Percentiles rank a stretch among this genome's conserved stretches.
Conservation (phyloP, 2,329 filamentous ascomycete species). For the Chaetomium globosum region DNA sequence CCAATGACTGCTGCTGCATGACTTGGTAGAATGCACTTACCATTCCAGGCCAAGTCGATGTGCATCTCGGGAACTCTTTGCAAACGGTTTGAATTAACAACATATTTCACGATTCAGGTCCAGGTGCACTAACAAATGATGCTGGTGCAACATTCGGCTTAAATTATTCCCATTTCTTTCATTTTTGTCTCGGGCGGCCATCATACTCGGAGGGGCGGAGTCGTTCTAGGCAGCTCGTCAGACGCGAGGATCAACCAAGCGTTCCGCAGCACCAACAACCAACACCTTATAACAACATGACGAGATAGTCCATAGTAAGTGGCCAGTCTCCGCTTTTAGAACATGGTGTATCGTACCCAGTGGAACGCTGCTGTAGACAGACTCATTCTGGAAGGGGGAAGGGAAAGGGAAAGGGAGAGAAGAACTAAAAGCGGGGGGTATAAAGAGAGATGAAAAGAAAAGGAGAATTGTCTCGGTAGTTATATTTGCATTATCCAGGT, state of each 20-base stretch:
- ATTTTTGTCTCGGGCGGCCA: not conserved
- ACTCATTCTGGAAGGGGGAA: not conserved
- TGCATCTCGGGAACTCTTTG: too few species aligned
- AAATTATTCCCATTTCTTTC: not conserved
- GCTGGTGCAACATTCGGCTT: not conserved
- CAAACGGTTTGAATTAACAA: not conserved
- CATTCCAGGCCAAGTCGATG: not conserved
- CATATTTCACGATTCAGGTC: not conserved
- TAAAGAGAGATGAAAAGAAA: not conserved
- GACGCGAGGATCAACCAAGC: not conserved
- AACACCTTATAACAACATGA: not conserved
- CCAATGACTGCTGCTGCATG: not conserved
- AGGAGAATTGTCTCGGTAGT: not conserved
- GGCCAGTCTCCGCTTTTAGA: too few species aligned
- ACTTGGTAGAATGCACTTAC: slow-evolving; percentile 1
- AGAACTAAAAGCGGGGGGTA: not conserved
- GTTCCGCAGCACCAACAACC: not conserved
- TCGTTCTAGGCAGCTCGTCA: not conserved
- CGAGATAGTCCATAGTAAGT: not conserved
- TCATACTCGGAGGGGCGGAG: not conserved
- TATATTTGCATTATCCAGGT: not conserved
- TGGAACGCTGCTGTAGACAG: too few species aligned
- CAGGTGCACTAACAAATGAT: not conserved
- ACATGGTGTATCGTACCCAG: too few species aligned
- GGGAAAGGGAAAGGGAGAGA: not conserved